A percentile compares a stretch with the other conserved stretches of the same genome.
Conservation (phyloP, 2,329 filamentous ascomycete genomes). For the Leptosphaerulina australis region DNA sequence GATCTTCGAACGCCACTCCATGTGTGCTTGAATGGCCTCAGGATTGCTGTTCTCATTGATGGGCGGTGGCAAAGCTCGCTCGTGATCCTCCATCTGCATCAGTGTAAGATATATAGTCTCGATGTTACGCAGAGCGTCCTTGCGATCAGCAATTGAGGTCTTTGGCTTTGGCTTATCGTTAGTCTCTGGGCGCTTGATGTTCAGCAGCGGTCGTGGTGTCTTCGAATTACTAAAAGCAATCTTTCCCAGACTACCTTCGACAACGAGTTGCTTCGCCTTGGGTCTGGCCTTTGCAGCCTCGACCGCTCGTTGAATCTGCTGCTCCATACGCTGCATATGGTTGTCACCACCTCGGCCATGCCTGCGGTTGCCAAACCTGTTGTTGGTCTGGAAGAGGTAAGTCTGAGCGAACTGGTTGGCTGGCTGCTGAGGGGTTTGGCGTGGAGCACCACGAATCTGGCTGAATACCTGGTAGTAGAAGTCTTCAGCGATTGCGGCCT, state of each 20-base stretch:
- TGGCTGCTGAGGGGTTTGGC: conserved; percentile 90
- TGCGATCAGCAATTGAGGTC: conserved; percentile 71
- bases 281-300: conserved; percentile 97
- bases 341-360: conserved; percentile 88
- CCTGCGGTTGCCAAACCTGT: conserved; percentile 76
- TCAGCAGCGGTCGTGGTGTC: conserved; percentile 91
- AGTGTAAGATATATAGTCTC: conserved; percentile 86
- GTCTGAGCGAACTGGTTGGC: conserved; percentile 97
- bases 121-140: conserved; percentile 82
- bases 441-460: conserved; percentile 87
- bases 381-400: conserved; percentile 93
- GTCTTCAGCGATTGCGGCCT: conserved; percentile 84
- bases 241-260: conserved; percentile 94
- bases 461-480: conserved; percentile 99
- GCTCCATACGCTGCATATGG: conserved; percentile 98
- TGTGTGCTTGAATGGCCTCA: conserved; percentile 73
- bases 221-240: conserved; percentile 99
- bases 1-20: conserved; percentile 77
- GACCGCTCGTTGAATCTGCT: conserved; percentile 95
- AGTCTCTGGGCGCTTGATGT: conserved; percentile 86
- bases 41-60: conserved; percentile 68
- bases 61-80: conserved; percentile 76
- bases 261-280: conserved; percentile 95
- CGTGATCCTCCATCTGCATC: conserved; percentile 94
- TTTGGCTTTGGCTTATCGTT: conserved; percentile 56